Percentiles rank a stretch among this genome's conserved stretches.
These are phyloP conservation scores for Paraphoma sp. DNA, from an alignment of 2,329 filamentous ascomycete species.

Conservation along the genomic window DNA sequence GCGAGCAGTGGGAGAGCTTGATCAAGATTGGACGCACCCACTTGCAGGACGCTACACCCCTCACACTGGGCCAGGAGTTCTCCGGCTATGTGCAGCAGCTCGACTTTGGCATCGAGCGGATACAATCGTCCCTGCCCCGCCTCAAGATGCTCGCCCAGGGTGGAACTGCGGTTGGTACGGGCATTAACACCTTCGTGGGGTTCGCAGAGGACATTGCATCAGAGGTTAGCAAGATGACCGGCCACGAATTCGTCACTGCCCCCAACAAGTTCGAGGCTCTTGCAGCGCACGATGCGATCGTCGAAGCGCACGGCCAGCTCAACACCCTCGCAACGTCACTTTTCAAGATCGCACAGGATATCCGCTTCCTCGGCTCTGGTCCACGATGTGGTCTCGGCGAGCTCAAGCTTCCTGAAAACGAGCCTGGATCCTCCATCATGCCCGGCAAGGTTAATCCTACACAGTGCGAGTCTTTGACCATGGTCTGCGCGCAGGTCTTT, in stretches of 20 bases:
- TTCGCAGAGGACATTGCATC: constrained; percentile 93
- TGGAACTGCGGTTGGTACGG: constrained; percentile 95
- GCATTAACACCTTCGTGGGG: constrained; percentile 95
- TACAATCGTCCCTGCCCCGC: constrained; percentile 82
- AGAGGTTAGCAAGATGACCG: constrained; percentile 91
- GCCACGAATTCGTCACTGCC: constrained; percentile 90
- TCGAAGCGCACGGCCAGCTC: constrained; percentile 90
- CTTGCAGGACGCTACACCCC: constrained; percentile 93
- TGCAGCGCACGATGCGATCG: constrained; percentile 92
- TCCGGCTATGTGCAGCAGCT: constrained; percentile 96
- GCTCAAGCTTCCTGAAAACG: constrained; percentile 93
- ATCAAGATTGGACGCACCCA: constrained; percentile 99
- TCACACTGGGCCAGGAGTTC: constrained; percentile 97
- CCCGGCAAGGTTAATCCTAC: constrained; percentile 99
- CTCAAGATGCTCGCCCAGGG: constrained; percentile 90
- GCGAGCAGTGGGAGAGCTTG: constrained; percentile 87
- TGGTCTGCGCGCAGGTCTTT: constrained; percentile 97
- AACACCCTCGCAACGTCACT: constrained; percentile 92
- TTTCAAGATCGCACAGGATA: constrained; percentile 98
- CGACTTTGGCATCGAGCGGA: constrained; percentile 85
- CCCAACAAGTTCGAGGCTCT: constrained; percentile 99
- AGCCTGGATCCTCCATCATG: constrained; percentile 98
- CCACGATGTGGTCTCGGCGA: constrained; percentile 96
- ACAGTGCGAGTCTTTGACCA: constrained; percentile 96
- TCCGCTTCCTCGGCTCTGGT: constrained; percentile 94